Base-by-base conservation (phyloP, 1,284 basidiomycete genomes). In the Pseudozyma hubeiensis region DNA sequence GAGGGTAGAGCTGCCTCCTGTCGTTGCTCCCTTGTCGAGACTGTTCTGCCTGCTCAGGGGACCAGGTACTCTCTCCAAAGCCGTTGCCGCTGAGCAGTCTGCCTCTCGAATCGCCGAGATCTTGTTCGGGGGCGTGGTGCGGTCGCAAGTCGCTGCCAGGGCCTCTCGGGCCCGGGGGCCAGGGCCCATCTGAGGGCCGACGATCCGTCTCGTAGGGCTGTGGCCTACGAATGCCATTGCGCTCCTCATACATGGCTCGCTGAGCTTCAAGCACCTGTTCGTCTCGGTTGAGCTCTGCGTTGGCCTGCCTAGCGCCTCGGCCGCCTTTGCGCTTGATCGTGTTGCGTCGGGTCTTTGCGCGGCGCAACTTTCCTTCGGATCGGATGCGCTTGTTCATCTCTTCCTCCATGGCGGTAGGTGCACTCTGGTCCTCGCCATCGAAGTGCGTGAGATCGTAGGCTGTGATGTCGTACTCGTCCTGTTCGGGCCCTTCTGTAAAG, bases 401-500 rank as follows among this genome's bases (percentile, higher is more conserved):
- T 19, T 86, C 86, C 80, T 94, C 92, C 17, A 88, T 90, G 0
- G 89, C 89, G 6, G 89, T 84, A 4, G 86, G 86, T 31, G 88
- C 86, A 76, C 62, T 70, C 37, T 92, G 90, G 66, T 91, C 88
- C 69, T 93, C 85, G 30, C 91, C 91, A 67, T 93, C 91, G 76
- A 92, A 94, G 76, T 93, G 91, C 7, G 92, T 93, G 56, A 92
- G 86, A 74, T 93, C 91, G 16, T 91, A 85, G 0, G 89, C 87
- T 52, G 89, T 87, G 59, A 89, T 88, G 24, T 85, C 85, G 55
- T 85, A 84, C 41, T 83, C 83, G n/a, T 80, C 70, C 63, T 88
- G 86, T 11, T 87, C 86, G 7, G 86, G 78, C 31, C 86, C 86
- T 37, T 85, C 84, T 6, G 76, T 78, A 56, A 81, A 78, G 16